Conservation (phyloP, 2,329 filamentous ascomycete species). For the Arthrobotrys pseudoclavata region DNA sequence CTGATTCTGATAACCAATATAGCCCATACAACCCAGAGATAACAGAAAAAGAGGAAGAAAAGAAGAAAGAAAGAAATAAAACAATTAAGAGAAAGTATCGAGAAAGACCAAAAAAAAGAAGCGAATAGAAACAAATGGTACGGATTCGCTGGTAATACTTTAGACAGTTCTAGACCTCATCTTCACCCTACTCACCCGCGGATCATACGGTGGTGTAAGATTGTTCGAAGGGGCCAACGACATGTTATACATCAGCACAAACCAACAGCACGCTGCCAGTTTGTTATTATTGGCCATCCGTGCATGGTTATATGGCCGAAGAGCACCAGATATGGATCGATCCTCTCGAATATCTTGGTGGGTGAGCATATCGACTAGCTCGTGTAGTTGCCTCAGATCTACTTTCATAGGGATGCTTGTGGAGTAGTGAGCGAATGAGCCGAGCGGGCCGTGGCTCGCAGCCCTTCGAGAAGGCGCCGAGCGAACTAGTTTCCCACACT, state of each 20-base stretch:
- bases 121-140: neutral
- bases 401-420: constrained; percentile 52
- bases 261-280: constrained; percentile 47
- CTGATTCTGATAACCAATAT: constrained; percentile 31
- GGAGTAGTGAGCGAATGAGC: constrained; percentile 8
- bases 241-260: constrained; percentile 58
- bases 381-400: constrained; percentile 50
- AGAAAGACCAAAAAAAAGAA: neutral
- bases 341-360: constrained; percentile 7
- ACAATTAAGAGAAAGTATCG: constrained; percentile 15
- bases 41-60: neutral
- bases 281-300: constrained; percentile 51
- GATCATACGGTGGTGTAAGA: constrained; percentile 8
- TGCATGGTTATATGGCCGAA: constrained; percentile 53
- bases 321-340: constrained; percentile 16
- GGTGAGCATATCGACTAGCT: constrained; percentile 39
- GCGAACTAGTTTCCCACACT: constrained; percentile 29
- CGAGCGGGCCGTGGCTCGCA: constrained; percentile 26
- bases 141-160: neutral
- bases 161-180: constrained; percentile 45
- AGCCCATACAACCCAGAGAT: constrained; percentile 16
- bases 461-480: constrained; percentile 32
- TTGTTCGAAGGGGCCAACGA: constrained; percentile 29
- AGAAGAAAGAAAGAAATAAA: constrained; percentile 6
- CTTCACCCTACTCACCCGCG: constrained; percentile 32